These are phyloP conservation scores for Gautieria morchelliformis DNA, from an alignment of 768 basidiomycete genomes.

Conservation along the genomic window DNA sequence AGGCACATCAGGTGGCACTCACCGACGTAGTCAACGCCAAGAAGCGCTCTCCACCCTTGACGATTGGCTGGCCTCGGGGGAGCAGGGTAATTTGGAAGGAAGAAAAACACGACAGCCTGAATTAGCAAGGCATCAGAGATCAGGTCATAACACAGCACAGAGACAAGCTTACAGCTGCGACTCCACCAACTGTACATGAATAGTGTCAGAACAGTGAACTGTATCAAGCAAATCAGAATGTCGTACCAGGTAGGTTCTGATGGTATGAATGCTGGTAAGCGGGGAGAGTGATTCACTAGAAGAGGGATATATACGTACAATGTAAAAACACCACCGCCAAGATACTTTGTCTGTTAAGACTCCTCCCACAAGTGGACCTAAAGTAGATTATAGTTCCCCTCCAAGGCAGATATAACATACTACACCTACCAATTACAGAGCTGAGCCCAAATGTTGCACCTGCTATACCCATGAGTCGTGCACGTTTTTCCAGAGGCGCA, in stretches of 20 bases:
- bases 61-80: conserved; percentile 11
- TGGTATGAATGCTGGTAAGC: conserved; percentile 13
- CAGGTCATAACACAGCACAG: background rate
- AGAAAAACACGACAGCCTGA: conserved; percentile 24
- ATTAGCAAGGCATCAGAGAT: background rate
- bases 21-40: conserved; percentile 3
- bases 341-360: conserved; percentile 4
- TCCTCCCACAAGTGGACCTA: conserved; percentile 6
- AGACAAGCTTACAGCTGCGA: conserved; percentile 3
- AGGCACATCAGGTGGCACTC: background rate
- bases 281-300: background rate
- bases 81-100: conserved; percentile 19
- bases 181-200: background rate
- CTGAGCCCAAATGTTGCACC: conserved; percentile 28
- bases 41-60: conserved; percentile 6
- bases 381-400: conserved; percentile 22
- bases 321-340: conserved; percentile 30
- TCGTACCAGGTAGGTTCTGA: conserved; percentile 9
- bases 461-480: conserved; percentile 30
- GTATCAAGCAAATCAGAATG: background rate
- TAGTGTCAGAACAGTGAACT: background rate
- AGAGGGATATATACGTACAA: background rate
- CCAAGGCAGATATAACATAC: background rate
- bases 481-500: conserved; percentile 21
- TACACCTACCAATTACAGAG: conserved; percentile 17